phyloP scores from a whole-genome alignment of 768 basidiomycete genomes.

The Russula vinacea region DNA sequence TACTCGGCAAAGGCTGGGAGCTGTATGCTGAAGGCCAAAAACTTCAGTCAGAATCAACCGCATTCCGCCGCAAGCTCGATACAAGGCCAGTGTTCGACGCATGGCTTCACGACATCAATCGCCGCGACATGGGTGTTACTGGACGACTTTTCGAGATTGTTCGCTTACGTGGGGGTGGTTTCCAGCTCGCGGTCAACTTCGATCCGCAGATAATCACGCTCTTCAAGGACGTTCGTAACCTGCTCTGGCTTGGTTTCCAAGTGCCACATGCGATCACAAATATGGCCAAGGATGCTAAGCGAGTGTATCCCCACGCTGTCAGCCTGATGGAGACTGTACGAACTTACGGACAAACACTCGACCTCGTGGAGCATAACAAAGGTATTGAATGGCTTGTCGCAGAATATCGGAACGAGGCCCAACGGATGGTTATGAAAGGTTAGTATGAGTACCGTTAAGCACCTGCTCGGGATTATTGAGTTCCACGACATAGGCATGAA shows the following conservation, averaged over 20 bases:
- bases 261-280: conserved; percentile 93
- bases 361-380: conserved; percentile 84
- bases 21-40: conserved; percentile 99
- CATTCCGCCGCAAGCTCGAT: conserved; percentile 95
- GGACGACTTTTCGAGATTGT: conserved; percentile 93
- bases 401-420: conserved; percentile 88
- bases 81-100: conserved; percentile 93
- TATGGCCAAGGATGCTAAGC: conserved; percentile 97
- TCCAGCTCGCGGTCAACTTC: conserved; percentile 93
- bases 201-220: conserved; percentile 97
- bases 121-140: conserved; percentile 86
- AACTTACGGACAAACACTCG: conserved; percentile 93
- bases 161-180: conserved; percentile 65
- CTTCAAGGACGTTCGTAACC: conserved; percentile 96
- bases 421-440: conserved; percentile 92
- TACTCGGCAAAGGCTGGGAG: conserved; percentile 97
- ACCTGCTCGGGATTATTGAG: background rate
- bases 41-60: conserved; percentile 83
- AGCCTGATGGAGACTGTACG: conserved; percentile 98
- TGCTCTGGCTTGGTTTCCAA: conserved; percentile 93
- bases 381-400: conserved; percentile 94
- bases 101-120: conserved; percentile 93
- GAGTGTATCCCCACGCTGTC: conserved; percentile 97
- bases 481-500: conserved; percentile 65
- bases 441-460: conserved; percentile 31